A percentile compares a stretch with the other conserved stretches of the same genome.
phyloP scores from a whole-genome alignment of 768 basidiomycete genomes.

The Pulveroboletus sp. region DNA sequence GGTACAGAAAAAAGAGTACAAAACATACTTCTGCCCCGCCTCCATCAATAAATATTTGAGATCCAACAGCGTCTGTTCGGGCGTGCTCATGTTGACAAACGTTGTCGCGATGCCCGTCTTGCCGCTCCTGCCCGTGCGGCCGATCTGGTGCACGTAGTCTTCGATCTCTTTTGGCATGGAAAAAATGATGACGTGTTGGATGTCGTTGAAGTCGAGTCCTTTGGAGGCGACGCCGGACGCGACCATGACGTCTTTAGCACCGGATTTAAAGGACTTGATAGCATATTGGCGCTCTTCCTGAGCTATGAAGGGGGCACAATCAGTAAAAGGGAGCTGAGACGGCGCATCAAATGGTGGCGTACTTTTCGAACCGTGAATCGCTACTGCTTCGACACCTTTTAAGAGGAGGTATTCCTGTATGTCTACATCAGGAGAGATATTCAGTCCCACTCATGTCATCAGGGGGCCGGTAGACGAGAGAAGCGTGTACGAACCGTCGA shows the following conservation, averaged over 20 bases:
- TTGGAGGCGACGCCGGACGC: constrained; percentile 97
- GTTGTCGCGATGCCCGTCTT: constrained; percentile 99
- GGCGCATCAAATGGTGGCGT: constrained; percentile 18
- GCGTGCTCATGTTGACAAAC: constrained; percentile 97
- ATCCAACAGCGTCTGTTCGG: constrained; percentile 94
- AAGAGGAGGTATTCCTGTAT: constrained; percentile 96
- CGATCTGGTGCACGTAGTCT: constrained; percentile 99
- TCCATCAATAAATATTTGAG: constrained; percentile 96
- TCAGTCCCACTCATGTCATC: background rate
- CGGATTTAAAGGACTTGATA: constrained; percentile 96
- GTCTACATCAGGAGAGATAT: constrained; percentile 46
- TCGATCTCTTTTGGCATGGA: constrained; percentile 99
- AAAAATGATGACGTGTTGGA: constrained; percentile 98
- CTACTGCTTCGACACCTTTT: constrained; percentile 97
- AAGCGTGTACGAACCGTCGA: constrained; percentile 68
- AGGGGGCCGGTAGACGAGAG: background rate
- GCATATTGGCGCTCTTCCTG: constrained; percentile 99
- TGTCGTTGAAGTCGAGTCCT: constrained; percentile 97
- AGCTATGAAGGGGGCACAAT: constrained; percentile 41
- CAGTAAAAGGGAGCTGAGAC: background rate
- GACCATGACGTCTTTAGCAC: constrained; percentile 99
- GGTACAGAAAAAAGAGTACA: background rate
- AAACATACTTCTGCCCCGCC: constrained; percentile 91
- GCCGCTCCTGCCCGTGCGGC: constrained; percentile 94
- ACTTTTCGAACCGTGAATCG: constrained; percentile 98